Evolutionary conservation across 441 rosid genomes (phyloP).

Genomic region (Jatropha multifida): DNA sequence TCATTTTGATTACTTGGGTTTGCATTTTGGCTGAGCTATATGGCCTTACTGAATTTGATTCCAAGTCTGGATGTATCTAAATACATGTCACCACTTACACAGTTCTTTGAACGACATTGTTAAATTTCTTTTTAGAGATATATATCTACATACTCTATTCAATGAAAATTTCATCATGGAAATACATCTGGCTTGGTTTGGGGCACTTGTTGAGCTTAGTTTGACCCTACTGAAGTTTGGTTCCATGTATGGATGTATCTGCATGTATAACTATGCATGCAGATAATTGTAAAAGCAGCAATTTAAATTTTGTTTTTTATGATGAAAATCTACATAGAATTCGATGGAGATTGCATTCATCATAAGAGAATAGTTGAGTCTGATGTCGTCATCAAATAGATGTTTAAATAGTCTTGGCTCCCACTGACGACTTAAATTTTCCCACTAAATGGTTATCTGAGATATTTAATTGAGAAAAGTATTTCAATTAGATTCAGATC

Average conservation of each 20-base stretch:
- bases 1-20: slow-evolving; percentile 5
- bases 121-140: background rate
- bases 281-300: background rate
- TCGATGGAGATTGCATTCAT: background rate
- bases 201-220: background rate
- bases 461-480: background rate
- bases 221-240: background rate
- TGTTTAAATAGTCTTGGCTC: background rate
- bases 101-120: background rate
- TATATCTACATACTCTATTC: background rate
- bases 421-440: background rate
- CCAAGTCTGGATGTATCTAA: background rate
- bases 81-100: background rate
- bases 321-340: background rate
- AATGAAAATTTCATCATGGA: background rate
- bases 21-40: background rate
- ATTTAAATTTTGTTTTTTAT: background rate
- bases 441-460: background rate
- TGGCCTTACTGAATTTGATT: background rate
- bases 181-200: background rate
- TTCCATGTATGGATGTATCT: background rate
- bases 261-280: background rate
- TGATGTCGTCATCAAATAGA: background rate
- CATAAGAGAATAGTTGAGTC: background rate
- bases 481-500: background rate